These are phyloP conservation scores for Helianthus tuberosus DNA, from an alignment of 129 eudicot genomes.

Conservation along the genomic window DNA sequence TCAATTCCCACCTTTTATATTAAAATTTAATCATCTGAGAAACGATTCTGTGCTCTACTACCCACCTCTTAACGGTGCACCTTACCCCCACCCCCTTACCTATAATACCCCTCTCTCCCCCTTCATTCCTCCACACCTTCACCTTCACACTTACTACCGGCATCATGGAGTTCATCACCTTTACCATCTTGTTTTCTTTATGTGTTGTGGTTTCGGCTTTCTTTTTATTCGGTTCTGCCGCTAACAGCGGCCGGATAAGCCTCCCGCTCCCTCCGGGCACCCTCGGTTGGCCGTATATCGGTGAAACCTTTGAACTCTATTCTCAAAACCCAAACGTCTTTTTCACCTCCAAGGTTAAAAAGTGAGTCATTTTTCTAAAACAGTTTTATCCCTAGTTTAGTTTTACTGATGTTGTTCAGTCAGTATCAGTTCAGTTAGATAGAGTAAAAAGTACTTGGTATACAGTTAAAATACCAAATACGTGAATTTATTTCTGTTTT, in stretches of 20 bases:
- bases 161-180: conserved; percentile 54
- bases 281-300: conserved; percentile 52
- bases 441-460: too few relatives aligned
- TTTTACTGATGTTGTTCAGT: background rate
- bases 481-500: too few relatives aligned
- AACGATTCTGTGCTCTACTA: conserved; percentile 7
- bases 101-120: conserved; percentile 48
- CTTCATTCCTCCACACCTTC: conserved; percentile 43
- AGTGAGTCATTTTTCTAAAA: conserved; percentile 26
- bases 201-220: conserved; percentile 17
- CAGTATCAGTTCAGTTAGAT: too few relatives aligned
- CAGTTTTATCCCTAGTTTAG: background rate
- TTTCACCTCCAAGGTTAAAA: conserved; percentile 50
- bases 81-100: conserved; percentile 10
- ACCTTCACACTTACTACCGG: conserved; percentile 21
- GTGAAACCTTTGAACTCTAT: conserved; percentile 52
- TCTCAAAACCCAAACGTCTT: conserved; percentile 49
- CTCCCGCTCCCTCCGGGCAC: conserved; percentile 57
- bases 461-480: too few relatives aligned
- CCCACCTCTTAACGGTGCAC: conserved; percentile 11
- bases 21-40: conserved; percentile 13
- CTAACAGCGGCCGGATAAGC: conserved; percentile 20
- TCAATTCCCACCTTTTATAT: background rate
- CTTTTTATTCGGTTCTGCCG: conserved; percentile 21
- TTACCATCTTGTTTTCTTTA: conserved; percentile 30